phyloP scores from a whole-genome alignment of 306 rosid genomes.

The Corylus americana region DNA sequence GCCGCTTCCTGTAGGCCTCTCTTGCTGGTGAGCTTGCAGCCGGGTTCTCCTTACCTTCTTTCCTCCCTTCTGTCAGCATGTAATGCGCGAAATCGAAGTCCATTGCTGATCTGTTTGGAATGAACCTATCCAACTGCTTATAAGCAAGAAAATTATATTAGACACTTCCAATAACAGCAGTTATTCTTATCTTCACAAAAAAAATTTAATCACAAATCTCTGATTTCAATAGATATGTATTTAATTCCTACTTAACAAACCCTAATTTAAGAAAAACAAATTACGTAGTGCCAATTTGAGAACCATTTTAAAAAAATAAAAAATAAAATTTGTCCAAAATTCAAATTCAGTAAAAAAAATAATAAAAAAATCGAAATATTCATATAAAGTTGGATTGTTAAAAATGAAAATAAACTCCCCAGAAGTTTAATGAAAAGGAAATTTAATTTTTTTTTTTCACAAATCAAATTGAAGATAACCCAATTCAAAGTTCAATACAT shows the following conservation, averaged over 20 bases:
- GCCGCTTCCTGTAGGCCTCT: constrained; percentile 61
- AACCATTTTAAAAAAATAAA: too few species aligned
- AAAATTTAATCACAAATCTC: too few species aligned
- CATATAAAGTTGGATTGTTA: background rate
- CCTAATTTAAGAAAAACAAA: too few species aligned
- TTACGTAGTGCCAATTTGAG: too few species aligned
- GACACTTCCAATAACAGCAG: background rate
- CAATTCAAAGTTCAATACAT: background rate
- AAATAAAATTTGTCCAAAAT: background rate
- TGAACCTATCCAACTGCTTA: constrained; percentile 52
- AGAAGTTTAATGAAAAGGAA: background rate
- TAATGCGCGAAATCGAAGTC: constrained; percentile 50
- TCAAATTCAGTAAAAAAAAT: background rate
- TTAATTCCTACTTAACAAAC: too few species aligned
- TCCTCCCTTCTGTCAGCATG: constrained; percentile 51
- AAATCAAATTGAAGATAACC: background rate
- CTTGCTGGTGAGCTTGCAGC: constrained; percentile 52
- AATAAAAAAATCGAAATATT: background rate
- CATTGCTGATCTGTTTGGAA: constrained; percentile 54
- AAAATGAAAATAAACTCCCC: background rate
- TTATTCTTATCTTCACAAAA: background rate
- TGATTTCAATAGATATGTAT: too few species aligned
- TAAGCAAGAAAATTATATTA: background rate
- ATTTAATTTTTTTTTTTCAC: background rate
- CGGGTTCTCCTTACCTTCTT: constrained; percentile 64